phyloP scores from a whole-genome alignment of 148 eudicot species.

The Heliosperma pusillum region DNA sequence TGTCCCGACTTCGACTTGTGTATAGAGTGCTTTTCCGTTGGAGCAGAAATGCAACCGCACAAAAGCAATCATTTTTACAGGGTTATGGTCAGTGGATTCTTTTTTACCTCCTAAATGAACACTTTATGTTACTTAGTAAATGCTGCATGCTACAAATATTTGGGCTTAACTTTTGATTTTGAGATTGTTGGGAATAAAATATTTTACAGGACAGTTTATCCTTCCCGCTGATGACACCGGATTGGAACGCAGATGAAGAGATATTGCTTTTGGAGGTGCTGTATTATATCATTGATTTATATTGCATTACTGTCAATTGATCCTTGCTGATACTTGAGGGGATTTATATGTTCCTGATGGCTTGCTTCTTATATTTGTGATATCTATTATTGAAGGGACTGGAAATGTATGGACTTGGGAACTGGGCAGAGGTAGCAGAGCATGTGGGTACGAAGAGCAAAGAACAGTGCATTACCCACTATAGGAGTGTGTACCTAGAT shows the following conservation, averaged over 20 bases:
- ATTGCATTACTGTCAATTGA: not conserved
- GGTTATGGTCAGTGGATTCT: slow-evolving; percentile 56
- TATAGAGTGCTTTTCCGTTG: slow-evolving; percentile 71
- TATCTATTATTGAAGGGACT: slow-evolving; percentile 47
- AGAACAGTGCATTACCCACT: slow-evolving; percentile 58
- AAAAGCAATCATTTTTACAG: slow-evolving; percentile 65
- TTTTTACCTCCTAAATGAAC: not conserved
- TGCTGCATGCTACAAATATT: not conserved
- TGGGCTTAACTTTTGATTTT: not conserved
- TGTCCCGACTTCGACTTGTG: slow-evolving; percentile 73
- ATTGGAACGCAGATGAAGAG: slow-evolving; percentile 83
- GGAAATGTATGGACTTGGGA: slow-evolving; percentile 78
- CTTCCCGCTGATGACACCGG: slow-evolving; percentile 60
- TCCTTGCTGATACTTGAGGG: not conserved
- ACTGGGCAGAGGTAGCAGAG: slow-evolving; percentile 80
- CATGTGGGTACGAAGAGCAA: slow-evolving; percentile 71
- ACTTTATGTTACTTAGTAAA: not conserved
- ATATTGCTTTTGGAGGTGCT: slow-evolving; percentile 64
- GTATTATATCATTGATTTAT: slow-evolving; percentile 11
- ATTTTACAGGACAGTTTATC: slow-evolving; percentile 58
- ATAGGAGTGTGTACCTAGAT: slow-evolving; percentile 45
- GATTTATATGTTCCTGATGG: not conserved
- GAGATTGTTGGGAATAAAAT: not conserved
- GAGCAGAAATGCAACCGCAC: slow-evolving; percentile 64
- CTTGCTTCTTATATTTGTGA: slow-evolving; percentile 5